Base-by-base conservation (phyloP, 768 basidiomycete genomes). In the Trametes villosa region DNA sequence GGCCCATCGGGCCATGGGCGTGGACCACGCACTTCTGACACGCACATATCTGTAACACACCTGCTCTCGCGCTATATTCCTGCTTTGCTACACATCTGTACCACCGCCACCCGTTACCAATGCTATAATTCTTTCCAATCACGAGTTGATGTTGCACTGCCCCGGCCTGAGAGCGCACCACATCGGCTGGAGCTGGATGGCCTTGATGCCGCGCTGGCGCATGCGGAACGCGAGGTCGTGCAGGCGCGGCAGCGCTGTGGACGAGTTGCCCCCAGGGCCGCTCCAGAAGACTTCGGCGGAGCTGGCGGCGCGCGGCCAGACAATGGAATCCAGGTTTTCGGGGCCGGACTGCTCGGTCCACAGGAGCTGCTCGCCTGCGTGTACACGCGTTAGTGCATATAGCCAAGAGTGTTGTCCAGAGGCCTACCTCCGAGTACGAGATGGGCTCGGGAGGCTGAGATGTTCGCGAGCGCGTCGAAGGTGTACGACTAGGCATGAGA, bases 271-370 rank as follows among this genome's bases (percentile, higher is more conserved):
- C 36, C 20, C 65, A 30, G 22, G 81, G 64, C 89, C 89, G 1
- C 82, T 85, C 90, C 91, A 92, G 72, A 90, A 92, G 17, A 91
- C 69, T 77, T 92, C 91, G 0, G 89, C 89, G 13, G 85, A 83
- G 0, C 84, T 81, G 0, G 86, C 87, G 15, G 87, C 86, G 51
- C 88, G 80, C 13, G 89, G 91, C 91, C 91, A 92, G 1, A 81
- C 78, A 48, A 85, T 85, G 2, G 83, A 67, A 65, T 92, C 90
- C 27, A 92, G 71, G 66, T 87, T 92, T 56, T 79, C 76, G n/a
- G 88, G 81, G 9, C 81, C 81, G 0, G 87, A 82, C 70, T 91
- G 89, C 69, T 92, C 90, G 0, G 86, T 81, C 89, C 88, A 92
- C 3, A 92, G 76, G 1, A 86, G 79, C 31, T 87, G 84, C 68